Conservation (phyloP, 2,329 filamentous ascomycete genomes). For the Myriosclerotinia duriaeana region DNA sequence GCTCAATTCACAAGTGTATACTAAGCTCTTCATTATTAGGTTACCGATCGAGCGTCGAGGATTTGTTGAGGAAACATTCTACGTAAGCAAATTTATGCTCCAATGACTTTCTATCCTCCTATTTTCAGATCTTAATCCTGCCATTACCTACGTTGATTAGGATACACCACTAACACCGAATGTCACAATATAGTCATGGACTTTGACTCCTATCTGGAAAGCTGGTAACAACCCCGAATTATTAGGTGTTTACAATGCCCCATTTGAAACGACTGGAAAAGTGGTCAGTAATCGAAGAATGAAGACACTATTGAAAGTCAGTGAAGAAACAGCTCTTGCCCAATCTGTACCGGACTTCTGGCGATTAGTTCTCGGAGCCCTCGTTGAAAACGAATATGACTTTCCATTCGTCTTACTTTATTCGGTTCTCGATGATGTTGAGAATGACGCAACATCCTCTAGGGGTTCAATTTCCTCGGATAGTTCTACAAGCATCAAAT, state of each 20-base stretch:
- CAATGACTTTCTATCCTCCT: background rate
- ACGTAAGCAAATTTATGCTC: slow-evolving; percentile 41
- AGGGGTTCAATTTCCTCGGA: slow-evolving; percentile 63
- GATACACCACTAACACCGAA: slow-evolving; percentile 1
- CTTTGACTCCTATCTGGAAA: slow-evolving; percentile 65
- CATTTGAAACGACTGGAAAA: slow-evolving; percentile 75
- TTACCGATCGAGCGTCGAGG: slow-evolving; percentile 68
- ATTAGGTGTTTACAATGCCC: slow-evolving; percentile 67
- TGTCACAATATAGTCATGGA: slow-evolving; percentile 56
- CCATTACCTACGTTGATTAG: background rate
- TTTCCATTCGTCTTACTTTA: slow-evolving; percentile 76
- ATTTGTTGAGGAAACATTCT: slow-evolving; percentile 73
- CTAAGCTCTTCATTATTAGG: slow-evolving; percentile 4
- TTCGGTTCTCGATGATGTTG: slow-evolving; percentile 66
- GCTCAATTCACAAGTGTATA: background rate
- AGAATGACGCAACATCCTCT: slow-evolving; percentile 49
- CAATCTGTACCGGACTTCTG: slow-evolving; percentile 72
- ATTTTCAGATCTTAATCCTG: no score
- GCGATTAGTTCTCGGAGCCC: slow-evolving; percentile 63
- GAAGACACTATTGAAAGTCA: slow-evolving; percentile 72
- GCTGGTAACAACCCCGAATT: slow-evolving; percentile 69
- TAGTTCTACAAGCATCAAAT: slow-evolving; percentile 59
- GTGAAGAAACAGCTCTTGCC: slow-evolving; percentile 69
- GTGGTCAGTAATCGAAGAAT: slow-evolving; percentile 75
- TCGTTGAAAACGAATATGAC: slow-evolving; percentile 72